phyloP scores from a whole-genome alignment of 352 stramenopile species.

The Phytophthora quininea region DNA sequence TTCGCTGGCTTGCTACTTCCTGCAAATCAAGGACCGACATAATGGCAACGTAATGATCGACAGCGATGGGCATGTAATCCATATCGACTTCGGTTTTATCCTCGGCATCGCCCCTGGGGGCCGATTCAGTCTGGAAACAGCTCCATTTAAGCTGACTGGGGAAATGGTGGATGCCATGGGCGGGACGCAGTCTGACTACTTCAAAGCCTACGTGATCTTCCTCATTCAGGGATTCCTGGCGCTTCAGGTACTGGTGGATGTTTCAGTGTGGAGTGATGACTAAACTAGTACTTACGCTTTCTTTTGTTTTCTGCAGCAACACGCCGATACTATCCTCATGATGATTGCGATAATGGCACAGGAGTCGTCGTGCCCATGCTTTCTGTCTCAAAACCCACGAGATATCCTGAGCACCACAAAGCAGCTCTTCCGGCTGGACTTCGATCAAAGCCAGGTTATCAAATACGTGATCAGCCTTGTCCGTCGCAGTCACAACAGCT shows the following conservation, averaged over 20 bases:
- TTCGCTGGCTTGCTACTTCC: constrained; percentile 97
- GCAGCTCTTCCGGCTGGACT: constrained; percentile 78
- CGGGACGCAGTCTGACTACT: constrained; percentile 89
- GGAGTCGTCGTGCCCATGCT: constrained; percentile 96
- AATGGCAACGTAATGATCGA: constrained; percentile 99
- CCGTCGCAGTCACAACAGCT: constrained; percentile 90
- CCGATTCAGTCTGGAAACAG: constrained; percentile 96
- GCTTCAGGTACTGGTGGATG: constrained; percentile 75
- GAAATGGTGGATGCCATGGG: constrained; percentile 98
- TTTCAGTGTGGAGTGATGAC: constrained; percentile 1
- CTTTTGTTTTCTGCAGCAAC: constrained; percentile 54
- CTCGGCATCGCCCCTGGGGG: constrained; percentile 96
- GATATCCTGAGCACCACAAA: constrained; percentile 82
- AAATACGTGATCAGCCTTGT: constrained; percentile 92
- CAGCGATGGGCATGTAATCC: constrained; percentile 95
- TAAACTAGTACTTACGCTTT: constrained; percentile 16
- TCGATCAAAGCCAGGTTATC: constrained; percentile 88
- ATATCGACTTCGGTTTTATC: constrained; percentile 99
- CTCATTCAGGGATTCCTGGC: constrained; percentile 98
- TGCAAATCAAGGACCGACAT: constrained; percentile 99
- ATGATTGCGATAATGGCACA: constrained; percentile 97
- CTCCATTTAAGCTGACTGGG: constrained; percentile 98
- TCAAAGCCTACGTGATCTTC: constrained; percentile 97
- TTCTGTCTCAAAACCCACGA: constrained; percentile 81
- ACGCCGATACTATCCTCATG: constrained; percentile 94